Conservation (phyloP, 345 rosid genomes). For the Psidium friedrichsthalianum region DNA sequence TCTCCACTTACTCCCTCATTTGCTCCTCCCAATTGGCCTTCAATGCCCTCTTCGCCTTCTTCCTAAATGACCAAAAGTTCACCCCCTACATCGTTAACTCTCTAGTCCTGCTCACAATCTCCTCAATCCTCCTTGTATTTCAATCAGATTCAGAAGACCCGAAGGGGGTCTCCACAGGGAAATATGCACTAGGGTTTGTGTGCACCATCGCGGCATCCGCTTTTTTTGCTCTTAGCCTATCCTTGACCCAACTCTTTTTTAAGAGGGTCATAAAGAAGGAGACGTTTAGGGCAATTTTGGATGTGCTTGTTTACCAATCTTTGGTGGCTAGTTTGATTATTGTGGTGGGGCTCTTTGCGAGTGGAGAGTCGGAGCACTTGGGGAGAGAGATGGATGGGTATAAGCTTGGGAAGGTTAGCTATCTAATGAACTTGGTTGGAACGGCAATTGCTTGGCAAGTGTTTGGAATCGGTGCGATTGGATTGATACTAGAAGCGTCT, state of each 20-base stretch:
- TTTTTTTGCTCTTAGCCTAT: slow-evolving; percentile 11
- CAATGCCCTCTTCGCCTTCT: slow-evolving; percentile 30
- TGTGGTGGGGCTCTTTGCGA: slow-evolving; percentile 21
- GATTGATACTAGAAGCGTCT: slow-evolving; percentile 28
- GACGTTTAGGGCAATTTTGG: slow-evolving; percentile 14
- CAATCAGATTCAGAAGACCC: slow-evolving; percentile 7
- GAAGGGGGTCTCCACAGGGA: neutral
- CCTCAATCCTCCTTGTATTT: slow-evolving; percentile 28
- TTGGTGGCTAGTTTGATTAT: slow-evolving; percentile 5
- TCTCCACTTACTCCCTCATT: slow-evolving; percentile 27
- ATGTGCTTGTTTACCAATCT: slow-evolving; percentile 19
- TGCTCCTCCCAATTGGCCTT: slow-evolving; percentile 34
- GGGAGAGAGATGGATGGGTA: slow-evolving; percentile 18
- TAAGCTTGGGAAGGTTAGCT: slow-evolving; percentile 18
- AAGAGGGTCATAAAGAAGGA: slow-evolving; percentile 9
- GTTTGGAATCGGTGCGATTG: slow-evolving; percentile 19
- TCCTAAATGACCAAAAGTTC: slow-evolving; percentile 30
- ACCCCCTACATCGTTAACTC: slow-evolving; percentile 28
- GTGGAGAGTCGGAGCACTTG: slow-evolving; percentile 29
- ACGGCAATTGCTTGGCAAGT: slow-evolving; percentile 23
- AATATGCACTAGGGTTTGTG: slow-evolving; percentile 24
- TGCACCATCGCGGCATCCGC: slow-evolving; percentile 24
- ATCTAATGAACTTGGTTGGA: slow-evolving; percentile 22
- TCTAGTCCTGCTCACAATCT: slow-evolving; percentile 27
- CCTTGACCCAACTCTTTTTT: slow-evolving; percentile 15